These are phyloP conservation scores for Scortechinia acanthostroma DNA, from an alignment of 2,329 filamentous ascomycete species.

Conservation along the genomic window DNA sequence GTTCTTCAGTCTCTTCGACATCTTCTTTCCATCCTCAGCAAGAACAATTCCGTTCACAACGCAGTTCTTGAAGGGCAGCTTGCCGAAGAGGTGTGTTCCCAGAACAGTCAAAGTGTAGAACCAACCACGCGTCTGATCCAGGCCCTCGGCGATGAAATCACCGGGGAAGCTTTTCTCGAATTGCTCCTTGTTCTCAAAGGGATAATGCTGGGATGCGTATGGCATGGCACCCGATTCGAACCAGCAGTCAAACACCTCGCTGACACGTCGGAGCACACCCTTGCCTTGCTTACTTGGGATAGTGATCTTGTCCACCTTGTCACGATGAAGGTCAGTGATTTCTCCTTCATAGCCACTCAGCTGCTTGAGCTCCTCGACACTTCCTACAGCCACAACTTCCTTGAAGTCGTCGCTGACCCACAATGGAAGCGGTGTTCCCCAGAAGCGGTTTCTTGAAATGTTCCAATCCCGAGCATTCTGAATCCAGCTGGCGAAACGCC, in stretches of 20 bases:
- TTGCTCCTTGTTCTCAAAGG: constrained; percentile 78
- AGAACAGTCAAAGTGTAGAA: constrained; percentile 89
- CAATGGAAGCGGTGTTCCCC: constrained; percentile 85
- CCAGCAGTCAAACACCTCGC: constrained; percentile 95
- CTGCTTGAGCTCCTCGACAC: constrained; percentile 74
- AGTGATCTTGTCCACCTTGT: constrained; percentile 88
- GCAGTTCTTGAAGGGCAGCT: constrained; percentile 85
- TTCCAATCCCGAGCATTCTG: constrained; percentile 90
- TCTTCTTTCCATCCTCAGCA: constrained; percentile 94
- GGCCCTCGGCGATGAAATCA: constrained; percentile 87
- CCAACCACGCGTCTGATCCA: constrained; percentile 93
- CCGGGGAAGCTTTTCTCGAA: constrained; percentile 79
- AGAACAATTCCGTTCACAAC: constrained; percentile 94
- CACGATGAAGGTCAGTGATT: constrained; percentile 78
- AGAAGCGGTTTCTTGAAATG: constrained; percentile 86
- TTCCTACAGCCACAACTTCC: constrained; percentile 80
- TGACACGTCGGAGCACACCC: constrained; percentile 70
- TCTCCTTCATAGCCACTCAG: constrained; percentile 81
- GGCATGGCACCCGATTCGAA: constrained; percentile 96
- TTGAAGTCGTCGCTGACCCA: constrained; percentile 88
- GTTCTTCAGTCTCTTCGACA: constrained; percentile 95
- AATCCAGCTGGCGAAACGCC: constrained; percentile 87
- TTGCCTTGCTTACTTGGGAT: constrained; percentile 87
- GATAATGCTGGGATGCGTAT: constrained; percentile 83
- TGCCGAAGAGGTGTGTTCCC: constrained; percentile 78